Percentiles rank a stretch among this genome's conserved stretches.
Conservation (phyloP, 768 basidiomycete species). For the Boletellus ananas region DNA sequence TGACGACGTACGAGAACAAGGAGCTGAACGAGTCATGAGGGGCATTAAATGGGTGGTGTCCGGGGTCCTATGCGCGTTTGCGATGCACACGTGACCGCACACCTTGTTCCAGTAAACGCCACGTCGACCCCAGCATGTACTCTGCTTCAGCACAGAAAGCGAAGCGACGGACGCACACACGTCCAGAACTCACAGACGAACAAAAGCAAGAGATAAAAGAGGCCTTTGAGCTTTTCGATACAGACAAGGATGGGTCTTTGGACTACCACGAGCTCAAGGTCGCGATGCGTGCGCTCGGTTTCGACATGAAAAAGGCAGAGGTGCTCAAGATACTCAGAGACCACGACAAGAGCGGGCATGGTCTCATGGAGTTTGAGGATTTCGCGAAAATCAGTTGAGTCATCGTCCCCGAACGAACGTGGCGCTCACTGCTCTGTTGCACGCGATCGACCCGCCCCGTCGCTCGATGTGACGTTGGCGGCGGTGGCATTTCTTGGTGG, state of each 20-base stretch:
- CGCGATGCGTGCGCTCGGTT: constrained; percentile 95
- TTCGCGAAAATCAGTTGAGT: constrained; percentile 90
- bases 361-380: constrained; percentile 88
- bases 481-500: not conserved
- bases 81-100: constrained; percentile 22
- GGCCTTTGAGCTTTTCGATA: constrained; percentile 98
- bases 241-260: constrained; percentile 93
- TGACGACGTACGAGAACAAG: too few relatives aligned
- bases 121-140: constrained; percentile 40
- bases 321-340: constrained; percentile 92
- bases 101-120: not conserved
- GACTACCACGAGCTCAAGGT: constrained; percentile 99
- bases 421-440: not conserved
- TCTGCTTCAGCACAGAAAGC: constrained; percentile 66
- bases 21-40: too few relatives aligned
- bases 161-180: constrained; percentile 66
- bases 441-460: not conserved
- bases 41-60: not conserved
- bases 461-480: constrained; percentile 1
- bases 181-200: constrained; percentile 83
- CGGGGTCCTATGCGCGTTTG: constrained; percentile 31
- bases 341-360: constrained; percentile 78
- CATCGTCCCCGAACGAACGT: not conserved
- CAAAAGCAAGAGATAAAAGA: constrained; percentile 97
- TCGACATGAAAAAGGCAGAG: constrained; percentile 98